These are phyloP conservation scores for Phanerochaete sordida DNA, from an alignment of 768 basidiomycete species.

Conservation along the genomic window DNA sequence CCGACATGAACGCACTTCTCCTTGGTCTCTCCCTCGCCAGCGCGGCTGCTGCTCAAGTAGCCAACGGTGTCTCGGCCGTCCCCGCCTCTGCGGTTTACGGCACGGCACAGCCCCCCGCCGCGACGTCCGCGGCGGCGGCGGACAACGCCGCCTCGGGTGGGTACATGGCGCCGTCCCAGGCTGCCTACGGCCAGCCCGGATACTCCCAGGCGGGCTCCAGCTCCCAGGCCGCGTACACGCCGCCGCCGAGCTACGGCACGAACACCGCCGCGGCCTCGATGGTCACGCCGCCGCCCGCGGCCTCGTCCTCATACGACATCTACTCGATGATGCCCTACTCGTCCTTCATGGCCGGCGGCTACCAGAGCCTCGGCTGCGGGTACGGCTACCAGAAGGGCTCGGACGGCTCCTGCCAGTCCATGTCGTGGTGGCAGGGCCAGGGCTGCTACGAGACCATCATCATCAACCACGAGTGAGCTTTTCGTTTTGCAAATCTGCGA, in stretches of 20 bases:
- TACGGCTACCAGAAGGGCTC: constrained; percentile 60
- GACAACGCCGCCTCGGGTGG: not conserved
- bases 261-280: constrained; percentile 21
- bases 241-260: constrained; percentile 12
- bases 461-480: constrained; percentile 41
- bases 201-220: constrained; percentile 5
- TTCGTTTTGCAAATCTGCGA: not conserved
- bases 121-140: not conserved
- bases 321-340: constrained; percentile 56
- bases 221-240: constrained; percentile 11
- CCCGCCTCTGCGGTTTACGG: constrained; percentile 15
- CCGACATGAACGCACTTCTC: constrained; percentile 59
- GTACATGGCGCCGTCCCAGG: not conserved
- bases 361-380: constrained; percentile 62
- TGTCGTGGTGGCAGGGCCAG: constrained; percentile 55
- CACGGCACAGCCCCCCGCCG: constrained; percentile 30
- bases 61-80: constrained; percentile 37
- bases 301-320: constrained; percentile 20
- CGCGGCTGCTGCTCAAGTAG: constrained; percentile 55
- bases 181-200: no score
- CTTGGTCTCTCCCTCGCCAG: constrained; percentile 56
- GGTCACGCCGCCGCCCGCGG: constrained; percentile 30
- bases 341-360: constrained; percentile 59
- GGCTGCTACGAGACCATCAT: constrained; percentile 66
- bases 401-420: constrained; percentile 50